phyloP scores from a whole-genome alignment of 805 yeast species.

The Zygosaccharomyces pseudorouxii region DNA sequence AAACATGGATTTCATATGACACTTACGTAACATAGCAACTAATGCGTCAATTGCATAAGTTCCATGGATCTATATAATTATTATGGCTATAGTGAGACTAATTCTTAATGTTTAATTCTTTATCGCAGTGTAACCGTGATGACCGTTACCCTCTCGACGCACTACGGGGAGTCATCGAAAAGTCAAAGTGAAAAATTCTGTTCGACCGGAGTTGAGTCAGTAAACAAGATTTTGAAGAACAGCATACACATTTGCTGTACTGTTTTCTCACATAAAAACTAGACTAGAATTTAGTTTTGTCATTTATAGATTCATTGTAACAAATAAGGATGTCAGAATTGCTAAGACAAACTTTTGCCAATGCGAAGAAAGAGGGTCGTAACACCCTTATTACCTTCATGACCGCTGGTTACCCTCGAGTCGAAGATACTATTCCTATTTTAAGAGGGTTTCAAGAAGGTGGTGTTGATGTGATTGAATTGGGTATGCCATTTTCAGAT shows the following conservation, averaged over 20 bases:
- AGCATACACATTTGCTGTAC: too few relatives aligned
- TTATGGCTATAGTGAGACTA: constrained; percentile 1
- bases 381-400: constrained; percentile 86
- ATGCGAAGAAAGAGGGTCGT: constrained; percentile 60
- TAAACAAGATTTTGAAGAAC: too few relatives aligned
- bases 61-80: background rate
- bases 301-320: background rate
- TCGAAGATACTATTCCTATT: constrained; percentile 83
- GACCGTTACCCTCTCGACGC: constrained; percentile 3
- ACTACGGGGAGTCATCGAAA: background rate
- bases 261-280: background rate
- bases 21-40: background rate
- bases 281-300: background rate
- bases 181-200: constrained; percentile 3
- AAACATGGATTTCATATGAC: constrained; percentile 31
- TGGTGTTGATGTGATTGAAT: constrained; percentile 91
- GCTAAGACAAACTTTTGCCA: constrained; percentile 50
- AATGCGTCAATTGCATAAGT: background rate
- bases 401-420: constrained; percentile 90
- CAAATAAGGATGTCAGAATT: constrained; percentile 30
- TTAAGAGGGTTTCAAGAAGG: constrained; percentile 87
- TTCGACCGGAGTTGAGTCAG: background rate
- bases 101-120: background rate
- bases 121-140: background rate
- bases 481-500: constrained; percentile 95